Evolutionary conservation across 176 grass and related monocot species (phyloP).

Genomic region (Ensete glaucum): DNA sequence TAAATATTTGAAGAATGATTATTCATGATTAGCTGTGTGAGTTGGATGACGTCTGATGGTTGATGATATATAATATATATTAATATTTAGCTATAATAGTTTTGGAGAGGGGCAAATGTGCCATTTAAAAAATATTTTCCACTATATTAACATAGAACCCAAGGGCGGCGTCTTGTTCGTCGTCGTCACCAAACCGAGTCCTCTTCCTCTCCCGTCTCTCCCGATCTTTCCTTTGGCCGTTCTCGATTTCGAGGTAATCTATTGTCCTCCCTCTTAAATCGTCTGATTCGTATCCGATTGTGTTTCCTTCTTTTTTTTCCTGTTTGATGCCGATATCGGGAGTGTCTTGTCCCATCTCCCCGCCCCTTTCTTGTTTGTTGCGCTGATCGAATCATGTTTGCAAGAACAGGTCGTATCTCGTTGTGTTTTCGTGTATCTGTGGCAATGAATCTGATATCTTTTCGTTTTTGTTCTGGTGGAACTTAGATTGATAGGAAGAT

Average conservation of each 20-base stretch:
- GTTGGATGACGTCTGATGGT: too few relatives aligned
- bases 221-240: background rate
- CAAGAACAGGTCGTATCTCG: background rate
- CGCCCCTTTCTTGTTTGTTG: background rate
- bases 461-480: background rate
- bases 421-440: background rate
- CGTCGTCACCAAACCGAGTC: background rate
- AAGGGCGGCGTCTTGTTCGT: background rate
- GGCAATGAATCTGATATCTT: background rate
- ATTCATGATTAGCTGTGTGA: too few relatives aligned
- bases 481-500: conserved; percentile 28
- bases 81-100: too few relatives aligned
- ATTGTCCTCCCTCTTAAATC: too few relatives aligned
- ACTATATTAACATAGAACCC: too few relatives aligned
- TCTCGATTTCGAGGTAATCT: background rate
- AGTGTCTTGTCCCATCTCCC: background rate
- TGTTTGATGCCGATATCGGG: background rate
- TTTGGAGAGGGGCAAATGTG: too few relatives aligned
- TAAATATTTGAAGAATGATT: too few relatives aligned
- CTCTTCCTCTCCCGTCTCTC: background rate
- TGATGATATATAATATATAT: too few relatives aligned
- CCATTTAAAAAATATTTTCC: too few relatives aligned
- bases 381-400: background rate
- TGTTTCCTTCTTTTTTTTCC: background rate
- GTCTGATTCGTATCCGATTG: background rate